A percentile compares a stretch with the other conserved stretches of the same genome.
Conservation (phyloP, 2,329 filamentous ascomycete genomes). For the Teratosphaeriaceae sp. region DNA sequence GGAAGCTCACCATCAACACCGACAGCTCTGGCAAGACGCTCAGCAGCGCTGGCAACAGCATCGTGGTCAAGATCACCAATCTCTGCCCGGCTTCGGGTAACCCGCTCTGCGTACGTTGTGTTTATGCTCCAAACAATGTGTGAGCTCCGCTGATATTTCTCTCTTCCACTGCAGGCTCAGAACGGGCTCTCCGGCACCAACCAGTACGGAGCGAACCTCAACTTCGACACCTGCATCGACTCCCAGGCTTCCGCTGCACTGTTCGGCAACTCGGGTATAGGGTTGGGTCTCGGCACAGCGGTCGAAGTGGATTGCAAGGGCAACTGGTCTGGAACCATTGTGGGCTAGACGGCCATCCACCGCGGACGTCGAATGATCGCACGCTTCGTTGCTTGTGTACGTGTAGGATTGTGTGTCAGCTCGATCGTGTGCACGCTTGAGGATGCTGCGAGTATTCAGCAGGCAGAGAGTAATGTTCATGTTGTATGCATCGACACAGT, state of each 20-base stretch:
- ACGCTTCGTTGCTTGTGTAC: no score
- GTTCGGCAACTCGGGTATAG: conserved; percentile 28
- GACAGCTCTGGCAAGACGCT: conserved; percentile 26
- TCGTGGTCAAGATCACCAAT: conserved; percentile 37
- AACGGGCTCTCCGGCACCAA: conserved; percentile 27
- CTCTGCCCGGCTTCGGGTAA: conserved; percentile 33
- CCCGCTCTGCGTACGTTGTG: conserved; percentile 34
- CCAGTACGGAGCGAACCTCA: conserved; percentile 34
- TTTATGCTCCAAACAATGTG: no score
- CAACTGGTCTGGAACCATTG: conserved; percentile 14
- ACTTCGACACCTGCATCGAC: conserved; percentile 38
- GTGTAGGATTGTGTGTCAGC: no score
- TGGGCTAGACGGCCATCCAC: no score
- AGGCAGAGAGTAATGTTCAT: no score
- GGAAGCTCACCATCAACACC: conserved; percentile 30
- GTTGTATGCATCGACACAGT: no score
- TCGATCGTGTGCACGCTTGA: no score
- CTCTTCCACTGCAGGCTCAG: no score
- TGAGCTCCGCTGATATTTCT: no score
- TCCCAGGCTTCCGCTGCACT: conserved; percentile 31
- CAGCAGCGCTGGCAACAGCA: conserved; percentile 26
- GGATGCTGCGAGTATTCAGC: no score
- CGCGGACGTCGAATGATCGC: no score
- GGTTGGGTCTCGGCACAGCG: conserved; percentile 29
- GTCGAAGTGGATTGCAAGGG: conserved; percentile 24